phyloP scores from a whole-genome alignment of 495 filamentous ascomycete species.

The Podospora pseudoanserina region DNA sequence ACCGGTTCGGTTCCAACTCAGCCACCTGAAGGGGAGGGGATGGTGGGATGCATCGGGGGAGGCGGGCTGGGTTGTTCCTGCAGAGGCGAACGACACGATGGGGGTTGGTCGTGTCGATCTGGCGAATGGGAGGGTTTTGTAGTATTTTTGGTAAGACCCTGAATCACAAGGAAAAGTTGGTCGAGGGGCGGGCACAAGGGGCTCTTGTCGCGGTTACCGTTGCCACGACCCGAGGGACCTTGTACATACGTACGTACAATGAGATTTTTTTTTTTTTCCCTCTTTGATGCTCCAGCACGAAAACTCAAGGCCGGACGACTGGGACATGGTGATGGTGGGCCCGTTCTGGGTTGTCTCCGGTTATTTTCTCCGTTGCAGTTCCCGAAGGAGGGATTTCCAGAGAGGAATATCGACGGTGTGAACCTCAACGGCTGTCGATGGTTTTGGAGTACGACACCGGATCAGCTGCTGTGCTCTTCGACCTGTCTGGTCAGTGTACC shows the following conservation, averaged over 20 bases:
- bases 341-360: neutral
- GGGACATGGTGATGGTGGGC: neutral
- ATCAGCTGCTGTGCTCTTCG: neutral
- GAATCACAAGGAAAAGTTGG: neutral
- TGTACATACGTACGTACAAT: neutral
- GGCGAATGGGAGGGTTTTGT: neutral
- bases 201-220: neutral
- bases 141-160: neutral
- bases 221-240: neutral
- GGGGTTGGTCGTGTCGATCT: neutral
- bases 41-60: neutral
- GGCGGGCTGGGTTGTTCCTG: neutral
- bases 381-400: neutral
- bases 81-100: neutral
- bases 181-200: no score
- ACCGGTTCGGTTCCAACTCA: neutral
- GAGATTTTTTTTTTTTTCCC: neutral
- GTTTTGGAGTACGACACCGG: neutral
- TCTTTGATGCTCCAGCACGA: neutral
- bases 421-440: neutral
- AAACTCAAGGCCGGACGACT: no score
- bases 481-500: neutral
- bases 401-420: neutral
- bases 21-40: neutral
- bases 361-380: neutral